Evolutionary conservation across 495 filamentous ascomycete genomes (phyloP), one percentile per base, ranked within the genome.

Genomic region (Mycothermus thermophilus): DNA sequence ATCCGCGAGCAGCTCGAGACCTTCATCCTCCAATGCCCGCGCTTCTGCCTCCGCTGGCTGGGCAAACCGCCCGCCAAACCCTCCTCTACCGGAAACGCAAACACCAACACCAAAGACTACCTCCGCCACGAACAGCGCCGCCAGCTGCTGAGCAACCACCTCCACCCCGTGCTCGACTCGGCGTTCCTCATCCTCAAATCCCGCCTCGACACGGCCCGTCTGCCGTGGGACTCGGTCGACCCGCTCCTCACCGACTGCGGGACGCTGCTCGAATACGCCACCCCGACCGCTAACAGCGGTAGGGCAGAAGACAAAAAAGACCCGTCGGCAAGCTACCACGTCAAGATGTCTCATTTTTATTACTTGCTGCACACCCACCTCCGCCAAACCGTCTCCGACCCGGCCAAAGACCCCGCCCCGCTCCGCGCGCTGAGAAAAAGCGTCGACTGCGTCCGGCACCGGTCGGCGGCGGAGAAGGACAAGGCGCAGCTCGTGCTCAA

Each of bases 311-410:
- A 15, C 14, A 34, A 20, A 42, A 23, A 40, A 9, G 54, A 54
- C n/a, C 39, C 55, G 3, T 47, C 52, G 8, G 35, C 46, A 12
- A 61, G 57, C 12, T 66, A 68, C 54, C 51, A 71, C 32, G 63
- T 74, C 17, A 69, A 77, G 49, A 63, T 93, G 19, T 90, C 84
- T 0, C 83, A 87, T 50, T 60, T 84, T 11, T 87, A 84, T 50
- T 90, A 80, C 64, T 63, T 74, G 14, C 69, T 77, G 15, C 68
- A 60, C 43, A 43, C 59, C 5, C 36, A 41, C 8, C 48, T 69
- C 23, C 50, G 53, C 19, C 54, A 60, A 30, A 52, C 58, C 20
- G 21, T 50, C 0, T 42, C 38, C 5, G 51, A 57, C 24, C 42
- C 52, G 1, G 65, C 64, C 30, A n/a, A n/a, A n/a, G 64, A 68